phyloP scores from a whole-genome alignment of 352 stramenopile species.

The Phytophthora boehmeriae region DNA sequence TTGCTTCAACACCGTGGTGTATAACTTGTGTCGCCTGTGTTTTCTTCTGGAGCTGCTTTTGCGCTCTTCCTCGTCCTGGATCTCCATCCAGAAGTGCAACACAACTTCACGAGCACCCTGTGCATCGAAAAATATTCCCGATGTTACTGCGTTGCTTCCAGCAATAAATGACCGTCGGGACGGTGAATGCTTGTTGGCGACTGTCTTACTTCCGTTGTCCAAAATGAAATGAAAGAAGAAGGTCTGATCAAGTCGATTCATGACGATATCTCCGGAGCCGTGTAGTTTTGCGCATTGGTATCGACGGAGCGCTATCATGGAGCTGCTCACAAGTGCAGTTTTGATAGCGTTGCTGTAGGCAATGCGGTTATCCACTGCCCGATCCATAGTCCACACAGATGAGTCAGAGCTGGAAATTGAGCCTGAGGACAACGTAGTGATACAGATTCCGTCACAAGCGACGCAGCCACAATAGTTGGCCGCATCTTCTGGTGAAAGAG shows the following conservation, averaged over 20 bases:
- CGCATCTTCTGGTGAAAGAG: constrained; percentile 16
- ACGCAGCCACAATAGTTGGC: constrained; percentile 16
- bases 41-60: constrained; percentile 12
- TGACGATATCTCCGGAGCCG: neutral
- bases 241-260: constrained; percentile 21
- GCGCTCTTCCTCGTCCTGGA: constrained; percentile 3
- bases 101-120: constrained; percentile 33
- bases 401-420: neutral
- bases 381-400: constrained; percentile 31
- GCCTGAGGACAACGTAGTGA: constrained; percentile 7
- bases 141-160: constrained; percentile 20
- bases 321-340: constrained; percentile 40
- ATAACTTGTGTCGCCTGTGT: constrained; percentile 7
- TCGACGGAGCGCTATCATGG: constrained; percentile 34
- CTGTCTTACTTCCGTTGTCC: neutral
- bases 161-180: constrained; percentile 36
- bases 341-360: constrained; percentile 57
- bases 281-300: constrained; percentile 12
- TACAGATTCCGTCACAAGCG: constrained; percentile 19
- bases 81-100: constrained; percentile 11
- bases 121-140: constrained; percentile 36
- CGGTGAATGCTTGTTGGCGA: constrained; percentile 3
- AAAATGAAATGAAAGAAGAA: constrained; percentile 59
- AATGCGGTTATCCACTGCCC: constrained; percentile 32
- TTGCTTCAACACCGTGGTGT: neutral